Evolutionary conservation across 352 stramenopile species (phyloP).

Genomic region (Phytophthora hybrid): DNA sequence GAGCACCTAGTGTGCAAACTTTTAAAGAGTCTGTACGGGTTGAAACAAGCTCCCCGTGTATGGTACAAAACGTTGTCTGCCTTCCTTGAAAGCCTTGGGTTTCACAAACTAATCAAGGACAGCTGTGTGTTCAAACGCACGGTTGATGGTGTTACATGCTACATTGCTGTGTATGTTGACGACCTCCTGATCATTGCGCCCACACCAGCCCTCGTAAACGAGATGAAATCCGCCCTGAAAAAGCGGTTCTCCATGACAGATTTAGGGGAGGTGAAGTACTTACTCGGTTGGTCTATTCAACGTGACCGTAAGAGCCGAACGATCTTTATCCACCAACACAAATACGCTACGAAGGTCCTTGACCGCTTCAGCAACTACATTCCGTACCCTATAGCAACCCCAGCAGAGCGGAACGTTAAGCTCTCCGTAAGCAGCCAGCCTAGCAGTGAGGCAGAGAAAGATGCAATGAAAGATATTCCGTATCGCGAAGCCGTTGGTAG

Average conservation of each 20-base stretch:
- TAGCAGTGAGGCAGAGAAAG: conserved; percentile 14
- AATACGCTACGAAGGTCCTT: conserved; percentile 36
- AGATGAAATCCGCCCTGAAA: conserved; percentile 19
- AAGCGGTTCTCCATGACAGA: conserved; percentile 22
- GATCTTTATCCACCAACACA: conserved; percentile 27
- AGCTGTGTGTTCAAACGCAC: conserved; percentile 9
- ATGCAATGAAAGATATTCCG: conserved; percentile 23
- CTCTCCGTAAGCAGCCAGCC: conserved; percentile 13
- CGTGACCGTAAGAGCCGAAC: conserved; percentile 26
- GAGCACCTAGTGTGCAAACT: conserved; percentile 22
- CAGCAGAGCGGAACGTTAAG: conserved; percentile 21
- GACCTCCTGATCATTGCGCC: conserved; percentile 18
- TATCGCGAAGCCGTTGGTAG: conserved; percentile 31
- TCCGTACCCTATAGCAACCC: conserved; percentile 19
- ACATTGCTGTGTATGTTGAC: conserved; percentile 30
- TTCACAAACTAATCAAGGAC: conserved; percentile 15
- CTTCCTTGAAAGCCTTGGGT: conserved; percentile 15
- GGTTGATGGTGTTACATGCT: conserved; percentile 9
- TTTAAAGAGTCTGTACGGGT: conserved; percentile 22
- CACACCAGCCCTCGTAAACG: conserved; percentile 9
- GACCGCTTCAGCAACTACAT: conserved; percentile 20
- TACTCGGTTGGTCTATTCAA: conserved; percentile 25
- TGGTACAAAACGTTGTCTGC: conserved; percentile 23
- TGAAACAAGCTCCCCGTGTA: conserved; percentile 26
- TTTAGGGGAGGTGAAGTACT: conserved; percentile 29